Percentiles rank a stretch among this genome's conserved stretches.
Evolutionary conservation across 768 basidiomycete genomes (phyloP).

Genomic region (Tephrocybe sp.): DNA sequence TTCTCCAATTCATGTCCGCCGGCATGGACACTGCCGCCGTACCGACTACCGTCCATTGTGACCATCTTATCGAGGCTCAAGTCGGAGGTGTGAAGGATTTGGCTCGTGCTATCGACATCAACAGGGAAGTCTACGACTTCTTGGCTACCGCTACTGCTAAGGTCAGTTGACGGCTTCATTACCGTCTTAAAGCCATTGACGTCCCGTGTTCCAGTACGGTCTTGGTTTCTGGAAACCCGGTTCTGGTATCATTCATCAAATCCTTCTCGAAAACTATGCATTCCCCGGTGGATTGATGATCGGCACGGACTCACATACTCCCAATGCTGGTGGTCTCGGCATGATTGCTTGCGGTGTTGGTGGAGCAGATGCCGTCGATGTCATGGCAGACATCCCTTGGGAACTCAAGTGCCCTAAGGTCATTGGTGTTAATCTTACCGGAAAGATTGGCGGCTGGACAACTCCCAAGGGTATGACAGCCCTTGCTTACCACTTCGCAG

Average conservation of each 20-base stretch:
- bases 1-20: conserved; percentile 99
- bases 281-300: conserved; percentile 99
- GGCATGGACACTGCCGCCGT: conserved; percentile 98
- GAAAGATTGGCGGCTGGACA: conserved; percentile 96
- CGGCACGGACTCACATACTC: conserved; percentile 98
- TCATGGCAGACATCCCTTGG: conserved; percentile 98
- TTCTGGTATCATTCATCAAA: conserved; percentile 99
- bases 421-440: conserved; percentile 95
- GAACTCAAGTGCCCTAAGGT: conserved; percentile 99
- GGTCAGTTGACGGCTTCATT: conserved; percentile 35
- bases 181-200: not conserved
- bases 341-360: conserved; percentile 99
- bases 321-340: conserved; percentile 98
- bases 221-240: conserved; percentile 99
- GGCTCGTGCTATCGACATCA: conserved; percentile 85
- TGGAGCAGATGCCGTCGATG: conserved; percentile 98
- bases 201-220: conserved; percentile 63
- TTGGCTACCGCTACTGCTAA: conserved; percentile 96
- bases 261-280: conserved; percentile 98
- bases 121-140: conserved; percentile 99
- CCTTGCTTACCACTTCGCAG: not conserved
- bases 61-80: conserved; percentile 98
- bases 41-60: conserved; percentile 98
- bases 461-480: conserved; percentile 80
- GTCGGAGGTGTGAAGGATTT: conserved; percentile 93